Base-by-base conservation (phyloP, 352 stramenopile genomes). In the Phytophthora capsici region DNA sequence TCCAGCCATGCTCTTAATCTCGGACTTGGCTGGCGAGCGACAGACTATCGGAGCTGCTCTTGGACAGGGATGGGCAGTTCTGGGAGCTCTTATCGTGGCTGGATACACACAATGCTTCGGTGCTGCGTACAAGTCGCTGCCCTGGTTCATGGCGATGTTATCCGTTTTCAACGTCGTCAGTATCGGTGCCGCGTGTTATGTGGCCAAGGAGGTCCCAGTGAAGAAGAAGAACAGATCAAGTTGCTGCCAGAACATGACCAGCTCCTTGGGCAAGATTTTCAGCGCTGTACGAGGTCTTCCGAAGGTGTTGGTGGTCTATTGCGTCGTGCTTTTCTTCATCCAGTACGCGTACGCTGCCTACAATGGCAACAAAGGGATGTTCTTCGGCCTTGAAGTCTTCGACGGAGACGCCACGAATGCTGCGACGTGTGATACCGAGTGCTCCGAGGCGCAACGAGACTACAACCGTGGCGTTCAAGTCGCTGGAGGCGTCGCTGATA, bases 321-420 rank as follows among this genome's bases (percentile, higher is more conserved):
- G 25, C 53, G 20, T 63, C 12, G 65, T 86, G 23, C 57, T 85
- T 47, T 75, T 85, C 55, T 52, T 75, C 16, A 58, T 76, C 16
- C 65, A 80, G 37, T 86, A 85, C 44, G 79, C 75, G 2, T 86
- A 69, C 50, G 75, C 77, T n/a, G 54, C 77, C 0, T 88, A 85
- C 64, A 86, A 80, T 51, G 72, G 75, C 37, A 80, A 73, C 57
- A 88, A 88, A 59, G 74, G 79, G 1, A 78, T 85, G 67, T 88
- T 86, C 60, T 86, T 84, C 46, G 77, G 79, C 17, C 44, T 85
- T 30, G 69, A 83, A 49, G 75, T 88, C 14, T 83, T 57, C n/a
- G 56, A 64, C 23, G 77, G 78, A 30, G 55, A 76, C 13, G 58
- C 77, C 2, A 44, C 48, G 2, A 71, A 66, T 19, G 41, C 44